phyloP scores from a whole-genome alignment of 345 rosid genomes.

The Bretschneidera sinensis region DNA sequence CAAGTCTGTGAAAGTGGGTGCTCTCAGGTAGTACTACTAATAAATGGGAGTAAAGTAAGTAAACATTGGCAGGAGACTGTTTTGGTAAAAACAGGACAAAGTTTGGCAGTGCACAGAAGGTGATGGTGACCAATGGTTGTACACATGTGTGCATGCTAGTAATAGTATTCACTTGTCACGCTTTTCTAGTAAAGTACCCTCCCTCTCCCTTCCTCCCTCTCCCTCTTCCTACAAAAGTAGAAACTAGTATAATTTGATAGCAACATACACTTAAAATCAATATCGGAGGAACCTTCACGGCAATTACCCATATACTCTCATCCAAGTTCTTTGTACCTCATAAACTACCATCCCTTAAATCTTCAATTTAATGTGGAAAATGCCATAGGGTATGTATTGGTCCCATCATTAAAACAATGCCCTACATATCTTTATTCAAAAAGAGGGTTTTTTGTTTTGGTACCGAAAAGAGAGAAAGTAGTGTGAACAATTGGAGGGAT shows the following conservation, averaged over 20 bases:
- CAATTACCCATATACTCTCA: conserved; percentile 20
- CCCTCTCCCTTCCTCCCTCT: too few species aligned
- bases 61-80: conserved; percentile 16
- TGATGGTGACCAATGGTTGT: conserved; percentile 26
- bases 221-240: not conserved
- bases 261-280: not conserved
- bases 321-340: too few species aligned
- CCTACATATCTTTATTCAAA: too few species aligned
- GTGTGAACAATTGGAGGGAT: too few species aligned
- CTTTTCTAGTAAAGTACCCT: too few species aligned
- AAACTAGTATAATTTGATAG: not conserved
- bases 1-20: not conserved
- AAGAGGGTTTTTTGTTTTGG: too few species aligned
- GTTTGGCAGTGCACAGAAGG: conserved; percentile 15
- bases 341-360: too few species aligned
- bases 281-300: conserved; percentile 43
- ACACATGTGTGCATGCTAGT: not conserved
- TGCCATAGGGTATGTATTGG: too few species aligned
- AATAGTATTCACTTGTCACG: not conserved
- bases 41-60: conserved; percentile 5
- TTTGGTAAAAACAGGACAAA: conserved; percentile 37
- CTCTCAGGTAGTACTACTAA: not conserved
- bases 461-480: too few species aligned
- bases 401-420: too few species aligned
- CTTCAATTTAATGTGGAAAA: too few species aligned